A percentile compares a stretch with the other conserved stretches of the same genome.
phyloP scores from a whole-genome alignment of 257 asterid genomes.

The Agastache rugosa region DNA sequence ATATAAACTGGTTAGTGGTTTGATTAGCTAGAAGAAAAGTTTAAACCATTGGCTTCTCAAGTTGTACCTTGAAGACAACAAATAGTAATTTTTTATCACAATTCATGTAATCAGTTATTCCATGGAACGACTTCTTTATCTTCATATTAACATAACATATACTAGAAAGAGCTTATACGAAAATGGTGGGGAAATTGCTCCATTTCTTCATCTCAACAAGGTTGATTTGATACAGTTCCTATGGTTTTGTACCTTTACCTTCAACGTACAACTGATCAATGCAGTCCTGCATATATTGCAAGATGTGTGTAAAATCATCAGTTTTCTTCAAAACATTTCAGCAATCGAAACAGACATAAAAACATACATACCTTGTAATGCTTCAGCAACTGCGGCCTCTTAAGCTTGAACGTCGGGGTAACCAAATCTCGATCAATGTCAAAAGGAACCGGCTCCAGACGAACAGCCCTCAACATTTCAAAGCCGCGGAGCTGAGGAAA shows the following conservation, averaged over 20 bases:
- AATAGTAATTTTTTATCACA: background rate
- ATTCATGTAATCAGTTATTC: background rate
- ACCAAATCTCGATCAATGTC: conserved; percentile 78
- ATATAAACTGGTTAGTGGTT: too few species aligned
- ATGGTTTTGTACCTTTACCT: conserved; percentile 59
- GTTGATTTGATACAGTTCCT: conserved; percentile 5
- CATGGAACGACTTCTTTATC: background rate
- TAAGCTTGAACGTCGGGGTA: conserved; percentile 92
- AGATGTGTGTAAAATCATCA: background rate
- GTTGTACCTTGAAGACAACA: background rate
- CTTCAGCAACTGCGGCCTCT: conserved; percentile 81
- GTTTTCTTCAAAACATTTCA: background rate
- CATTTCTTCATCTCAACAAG: background rate
- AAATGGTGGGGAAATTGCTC: background rate
- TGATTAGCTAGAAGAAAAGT: too few species aligned
- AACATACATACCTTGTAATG: conserved; percentile 63
- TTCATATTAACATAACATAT: conserved; percentile 30
- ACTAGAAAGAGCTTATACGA: conserved; percentile 5
- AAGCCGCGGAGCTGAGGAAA: conserved; percentile 78
- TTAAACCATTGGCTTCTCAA: background rate
- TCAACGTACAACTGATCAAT: conserved; percentile 72
- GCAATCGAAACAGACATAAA: background rate
- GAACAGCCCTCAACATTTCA: conserved; percentile 75
- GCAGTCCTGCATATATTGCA: conserved; percentile 56
- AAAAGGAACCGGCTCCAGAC: conserved; percentile 77